Conservation (phyloP, 2,329 filamentous ascomycete genomes). For the Stemphylium vesicarium region DNA sequence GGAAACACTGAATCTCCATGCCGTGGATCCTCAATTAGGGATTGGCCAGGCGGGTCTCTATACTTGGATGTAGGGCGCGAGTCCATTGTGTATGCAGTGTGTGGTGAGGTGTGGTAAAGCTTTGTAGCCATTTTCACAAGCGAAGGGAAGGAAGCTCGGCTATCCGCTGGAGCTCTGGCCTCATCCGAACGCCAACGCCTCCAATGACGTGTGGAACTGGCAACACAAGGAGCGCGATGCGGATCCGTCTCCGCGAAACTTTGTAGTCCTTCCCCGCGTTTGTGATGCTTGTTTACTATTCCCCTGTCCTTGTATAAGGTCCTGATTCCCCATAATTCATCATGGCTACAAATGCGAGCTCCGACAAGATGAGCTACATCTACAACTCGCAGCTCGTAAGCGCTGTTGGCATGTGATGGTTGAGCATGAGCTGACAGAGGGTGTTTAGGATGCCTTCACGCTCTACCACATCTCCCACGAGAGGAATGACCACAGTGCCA, state of each 20-base stretch:
- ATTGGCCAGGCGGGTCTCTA: neutral
- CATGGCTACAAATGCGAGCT: constrained; percentile 12
- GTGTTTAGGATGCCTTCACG: constrained; percentile 49
- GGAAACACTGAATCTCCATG: neutral
- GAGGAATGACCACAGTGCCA: constrained; percentile 29
- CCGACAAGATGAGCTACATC: constrained; percentile 39
- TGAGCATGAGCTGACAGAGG: constrained; percentile 1
- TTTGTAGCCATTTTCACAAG: constrained; percentile 21
- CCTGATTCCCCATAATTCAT: neutral
- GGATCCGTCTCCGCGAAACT: constrained; percentile 27
- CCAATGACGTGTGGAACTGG: constrained; percentile 31
- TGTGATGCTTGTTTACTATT: constrained; percentile 3
- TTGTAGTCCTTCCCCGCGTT: constrained; percentile 32
- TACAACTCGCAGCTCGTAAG: constrained; percentile 56
- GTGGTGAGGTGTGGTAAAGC: neutral
- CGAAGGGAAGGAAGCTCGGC: constrained; percentile 24
- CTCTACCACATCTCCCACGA: constrained; percentile 52
- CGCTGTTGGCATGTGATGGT: neutral
- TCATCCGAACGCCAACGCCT: constrained; percentile 13
- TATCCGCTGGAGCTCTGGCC: constrained; percentile 19
- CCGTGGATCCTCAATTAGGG: neutral
- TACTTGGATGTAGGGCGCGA: neutral
- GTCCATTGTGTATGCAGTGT: neutral
- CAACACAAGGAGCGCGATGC: constrained; percentile 21
- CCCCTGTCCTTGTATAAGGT: neutral